Percentiles rank a stretch among this genome's conserved stretches.
phyloP scores from a whole-genome alignment of 2,329 filamentous ascomycete genomes.

The Beauveria pseudobassiana region DNA sequence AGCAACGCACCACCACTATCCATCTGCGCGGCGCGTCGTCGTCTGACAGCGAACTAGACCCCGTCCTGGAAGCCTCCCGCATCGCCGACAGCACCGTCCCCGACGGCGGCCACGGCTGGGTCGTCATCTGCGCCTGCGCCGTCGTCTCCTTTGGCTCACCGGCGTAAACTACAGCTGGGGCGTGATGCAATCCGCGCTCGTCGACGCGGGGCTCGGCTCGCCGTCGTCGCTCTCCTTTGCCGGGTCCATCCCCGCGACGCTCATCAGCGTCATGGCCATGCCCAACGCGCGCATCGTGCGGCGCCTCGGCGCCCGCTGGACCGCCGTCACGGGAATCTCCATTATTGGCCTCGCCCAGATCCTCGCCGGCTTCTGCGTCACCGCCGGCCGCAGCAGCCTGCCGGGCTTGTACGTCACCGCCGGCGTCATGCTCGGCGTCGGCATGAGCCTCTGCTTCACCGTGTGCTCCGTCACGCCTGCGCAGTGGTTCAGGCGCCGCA shows the following conservation, averaged over 20 bases:
- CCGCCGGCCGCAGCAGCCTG: background rate
- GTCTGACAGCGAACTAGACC: background rate
- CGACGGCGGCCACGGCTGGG: slow-evolving; percentile 13
- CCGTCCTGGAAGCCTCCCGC: slow-evolving; percentile 5
- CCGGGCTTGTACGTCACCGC: slow-evolving; percentile 9
- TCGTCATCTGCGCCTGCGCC: slow-evolving; percentile 10
- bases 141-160: slow-evolving; percentile 11
- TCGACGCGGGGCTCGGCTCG: background rate
- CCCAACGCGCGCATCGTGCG: slow-evolving; percentile 2
- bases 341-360: slow-evolving; percentile 1
- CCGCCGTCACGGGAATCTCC: slow-evolving; percentile 2
- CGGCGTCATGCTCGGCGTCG: slow-evolving; percentile 11
- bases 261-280: slow-evolving; percentile 9
- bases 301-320: background rate
- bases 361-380: background rate
- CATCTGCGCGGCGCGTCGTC: background rate
- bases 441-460: slow-evolving; percentile 13
- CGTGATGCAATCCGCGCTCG: slow-evolving; percentile 10
- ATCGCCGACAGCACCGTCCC: slow-evolving; percentile 8
- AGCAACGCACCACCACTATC: background rate
- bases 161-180: slow-evolving; percentile 12
- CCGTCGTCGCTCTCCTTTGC: slow-evolving; percentile 9
- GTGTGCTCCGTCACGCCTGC: slow-evolving; percentile 12
- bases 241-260: slow-evolving; percentile 10
- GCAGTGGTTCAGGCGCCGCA: slow-evolving; percentile 13